Evolutionary conservation across 1,284 basidiomycete species (phyloP).

Genomic region (Lentinus polychrous): DNA sequence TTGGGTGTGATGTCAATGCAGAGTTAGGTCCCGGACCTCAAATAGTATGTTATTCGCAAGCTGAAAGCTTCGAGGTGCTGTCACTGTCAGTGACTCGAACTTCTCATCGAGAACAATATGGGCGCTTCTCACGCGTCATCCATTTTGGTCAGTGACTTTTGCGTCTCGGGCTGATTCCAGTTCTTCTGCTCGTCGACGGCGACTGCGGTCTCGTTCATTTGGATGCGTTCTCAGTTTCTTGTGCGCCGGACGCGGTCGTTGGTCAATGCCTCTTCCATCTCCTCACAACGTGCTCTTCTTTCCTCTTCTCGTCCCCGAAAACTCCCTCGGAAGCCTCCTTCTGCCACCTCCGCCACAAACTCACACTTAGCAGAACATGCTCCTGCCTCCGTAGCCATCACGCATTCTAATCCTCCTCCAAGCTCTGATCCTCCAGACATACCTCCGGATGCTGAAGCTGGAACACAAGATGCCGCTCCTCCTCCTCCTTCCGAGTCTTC

Average conservation of each 20-base stretch:
- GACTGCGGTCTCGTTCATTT: constrained; percentile 11
- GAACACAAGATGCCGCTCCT: constrained; percentile 11
- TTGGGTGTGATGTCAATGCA: too few species aligned
- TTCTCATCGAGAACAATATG: not conserved
- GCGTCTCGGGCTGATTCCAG: not conserved
- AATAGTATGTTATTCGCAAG: too few species aligned
- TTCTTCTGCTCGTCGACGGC: not conserved
- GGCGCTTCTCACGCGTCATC: not conserved
- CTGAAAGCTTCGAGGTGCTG: too few species aligned
- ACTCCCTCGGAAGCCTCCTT: constrained; percentile 27
- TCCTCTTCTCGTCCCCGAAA: constrained; percentile 29
- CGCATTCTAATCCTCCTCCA: constrained; percentile 13
- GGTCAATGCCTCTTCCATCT: constrained; percentile 30
- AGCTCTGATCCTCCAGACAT: constrained; percentile 13
- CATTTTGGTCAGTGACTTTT: not conserved
- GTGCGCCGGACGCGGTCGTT: constrained; percentile 45
- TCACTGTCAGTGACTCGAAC: too few species aligned
- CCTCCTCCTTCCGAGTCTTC: constrained; percentile 22
- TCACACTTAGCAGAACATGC: not conserved
- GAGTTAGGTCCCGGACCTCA: too few species aligned
- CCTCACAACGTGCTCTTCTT: constrained; percentile 25
- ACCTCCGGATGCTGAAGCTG: constrained; percentile 8
- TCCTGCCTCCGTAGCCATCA: constrained; percentile 13
- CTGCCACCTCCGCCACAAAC: constrained; percentile 13
- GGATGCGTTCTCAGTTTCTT: constrained; percentile 51